Percentiles rank a stretch among this genome's conserved stretches.
phyloP scores from a whole-genome alignment of 306 rosid genomes.

The Dryas alaskensis region DNA sequence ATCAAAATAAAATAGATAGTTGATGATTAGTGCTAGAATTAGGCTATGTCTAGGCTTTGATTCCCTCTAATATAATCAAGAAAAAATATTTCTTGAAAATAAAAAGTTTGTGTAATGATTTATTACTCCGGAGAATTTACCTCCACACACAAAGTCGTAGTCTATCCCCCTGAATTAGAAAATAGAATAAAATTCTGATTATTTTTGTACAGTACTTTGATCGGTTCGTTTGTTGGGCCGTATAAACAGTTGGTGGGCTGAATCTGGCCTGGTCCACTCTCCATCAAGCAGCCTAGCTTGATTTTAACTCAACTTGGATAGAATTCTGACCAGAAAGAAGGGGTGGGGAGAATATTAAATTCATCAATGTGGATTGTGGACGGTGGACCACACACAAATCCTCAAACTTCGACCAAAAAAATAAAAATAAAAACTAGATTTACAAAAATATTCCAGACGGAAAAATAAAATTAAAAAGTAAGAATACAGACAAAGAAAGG shows the following conservation, averaged over 20 bases:
- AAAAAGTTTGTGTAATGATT: too few species aligned
- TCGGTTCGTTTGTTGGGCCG: slow-evolving; percentile 10
- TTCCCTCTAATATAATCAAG: not conserved
- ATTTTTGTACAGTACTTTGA: not conserved
- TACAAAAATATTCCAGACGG: not conserved
- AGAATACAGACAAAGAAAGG: not conserved
- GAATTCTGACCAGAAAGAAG: not conserved
- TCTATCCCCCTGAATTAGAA: too few species aligned
- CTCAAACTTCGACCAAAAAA: not conserved
- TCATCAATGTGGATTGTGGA: slow-evolving; percentile 5
- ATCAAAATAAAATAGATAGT: too few species aligned
- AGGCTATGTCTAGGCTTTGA: not conserved
- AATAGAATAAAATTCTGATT: not conserved
- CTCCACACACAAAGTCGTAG: too few species aligned
- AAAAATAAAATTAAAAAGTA: not conserved
- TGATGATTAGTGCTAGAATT: too few species aligned
- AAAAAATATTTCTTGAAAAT: too few species aligned
- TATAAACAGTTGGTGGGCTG: slow-evolving; percentile 4
- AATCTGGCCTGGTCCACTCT: not conserved
- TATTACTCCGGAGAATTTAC: too few species aligned
- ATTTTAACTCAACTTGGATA: not conserved
- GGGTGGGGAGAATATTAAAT: not conserved
- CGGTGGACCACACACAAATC: slow-evolving; percentile 4
- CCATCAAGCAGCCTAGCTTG: not conserved
- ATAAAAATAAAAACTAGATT: not conserved